These are phyloP conservation scores for Byssothecium circinans DNA, from an alignment of 2,329 filamentous ascomycete genomes.

Conservation along the genomic window DNA sequence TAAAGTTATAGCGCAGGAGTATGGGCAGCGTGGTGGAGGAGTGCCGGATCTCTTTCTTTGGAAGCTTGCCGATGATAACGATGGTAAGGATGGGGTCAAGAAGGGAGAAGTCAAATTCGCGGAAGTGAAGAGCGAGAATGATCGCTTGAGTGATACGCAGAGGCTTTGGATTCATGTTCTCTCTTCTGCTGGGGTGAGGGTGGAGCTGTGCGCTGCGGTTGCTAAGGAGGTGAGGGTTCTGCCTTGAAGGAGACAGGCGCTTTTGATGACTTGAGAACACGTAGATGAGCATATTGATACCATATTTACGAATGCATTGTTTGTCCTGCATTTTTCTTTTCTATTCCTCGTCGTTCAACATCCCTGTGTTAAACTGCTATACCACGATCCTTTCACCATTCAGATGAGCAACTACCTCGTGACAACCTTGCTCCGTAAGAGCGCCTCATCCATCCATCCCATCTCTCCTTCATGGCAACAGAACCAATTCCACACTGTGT, in stretches of 20 bases:
- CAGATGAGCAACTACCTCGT: not conserved
- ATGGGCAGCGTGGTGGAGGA: conserved; percentile 79
- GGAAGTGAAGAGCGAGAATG: conserved; percentile 67
- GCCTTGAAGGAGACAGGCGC: not conserved
- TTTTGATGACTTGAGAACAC: not conserved
- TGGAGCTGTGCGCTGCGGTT: conserved; percentile 75
- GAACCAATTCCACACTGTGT: too few species aligned
- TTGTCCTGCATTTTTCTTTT: too few species aligned
- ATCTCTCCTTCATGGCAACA: too few species aligned
- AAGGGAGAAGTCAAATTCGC: conserved; percentile 71
- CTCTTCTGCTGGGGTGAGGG: conserved; percentile 77
- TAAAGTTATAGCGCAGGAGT: conserved; percentile 95
- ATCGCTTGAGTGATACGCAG: conserved; percentile 93
- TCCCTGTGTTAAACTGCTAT: too few species aligned
- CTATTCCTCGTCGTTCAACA: too few species aligned
- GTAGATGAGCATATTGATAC: too few species aligned
- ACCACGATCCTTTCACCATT: too few species aligned
- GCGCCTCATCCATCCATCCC: too few species aligned
- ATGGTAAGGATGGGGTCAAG: conserved; percentile 11
- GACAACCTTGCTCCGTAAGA: not conserved
- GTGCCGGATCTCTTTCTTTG: conserved; percentile 93
- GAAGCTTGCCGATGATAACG: conserved; percentile 53
- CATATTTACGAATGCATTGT: too few species aligned
- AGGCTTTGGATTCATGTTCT: conserved; percentile 96
- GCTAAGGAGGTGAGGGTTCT: conserved; percentile 54